Base-by-base conservation (phyloP, 2,329 filamentous ascomycete genomes). In the Claviceps maximensis region DNA sequence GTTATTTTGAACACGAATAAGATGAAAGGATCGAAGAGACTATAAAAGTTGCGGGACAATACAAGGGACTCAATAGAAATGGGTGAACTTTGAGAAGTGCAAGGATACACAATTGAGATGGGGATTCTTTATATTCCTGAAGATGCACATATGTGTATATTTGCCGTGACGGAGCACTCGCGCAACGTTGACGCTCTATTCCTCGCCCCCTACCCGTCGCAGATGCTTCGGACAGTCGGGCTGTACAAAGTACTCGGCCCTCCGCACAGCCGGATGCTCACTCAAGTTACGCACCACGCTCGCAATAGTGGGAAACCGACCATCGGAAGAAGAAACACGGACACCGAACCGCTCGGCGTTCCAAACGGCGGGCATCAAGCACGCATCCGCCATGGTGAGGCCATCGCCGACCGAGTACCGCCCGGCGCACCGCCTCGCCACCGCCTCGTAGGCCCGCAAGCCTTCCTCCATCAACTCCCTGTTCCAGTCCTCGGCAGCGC, bases 301-400 rank as follows among this genome's bases (percentile, higher is more conserved):
- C 50, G 61, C 62, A 4, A 81, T 66, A 1, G 68, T 70, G 1
- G 76, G 75, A 55, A 75, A 79, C n/a, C 58, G 50, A 12, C 59
- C 58, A 48, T 15, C 33, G 17, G 4, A 13, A 9, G 31, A 9
- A 13, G 15, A 38, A 3, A 83, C 48, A 56, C 80, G 73, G 25
- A 84, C 73, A 0, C 73, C 75, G 52, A 75, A 77, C 23, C 77
- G 67, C 63, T 76, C 65, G 0, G 80, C 79, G 12, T 74, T 75
- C 73, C 79, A 80, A 27, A 78, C 69, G 0, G 78, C 79, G 4
- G 80, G 80, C 51, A 81, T 62, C 23, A 84, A 62, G 58, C 73
- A 77, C 29, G 76, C 72, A 64, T 84, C 81, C 3, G 81, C 81
- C 58, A 83, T 56, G 0, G 74, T 79, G 3, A 84, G 59, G 0